Evolutionary conservation across 2,329 filamentous ascomycete genomes (phyloP), one percentile per base, ranked within the genome.

Genomic region (Paracamarosporium sp.): DNA sequence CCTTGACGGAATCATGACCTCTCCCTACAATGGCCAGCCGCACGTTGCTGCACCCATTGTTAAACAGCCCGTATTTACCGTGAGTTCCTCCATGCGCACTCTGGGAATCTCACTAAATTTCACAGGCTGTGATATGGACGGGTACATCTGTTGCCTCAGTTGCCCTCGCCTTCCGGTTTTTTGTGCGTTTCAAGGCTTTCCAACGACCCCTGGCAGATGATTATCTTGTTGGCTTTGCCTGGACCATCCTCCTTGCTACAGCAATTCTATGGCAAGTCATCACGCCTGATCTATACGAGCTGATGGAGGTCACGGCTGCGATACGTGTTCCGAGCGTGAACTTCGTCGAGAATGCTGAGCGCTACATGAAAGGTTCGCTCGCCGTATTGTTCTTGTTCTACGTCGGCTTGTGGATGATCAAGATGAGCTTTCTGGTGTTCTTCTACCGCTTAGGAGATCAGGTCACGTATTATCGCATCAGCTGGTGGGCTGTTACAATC

Each of bases 391-490:
- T 62, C 51, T 20, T 61, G 4, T 58, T 64, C n/a, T 64, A 61
- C 27, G 55, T 52, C 3, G 50, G 56, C 1, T 27, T 66, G 8
- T 66, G 62, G 62, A 47, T 53, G 20, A 40, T 64, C 47, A 65
- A 66, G 24, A 5, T 61, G 9, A 48, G 31, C 1, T 66, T 65
- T 38, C 33, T 65, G 13, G n/a, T 67, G 4, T 63, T 63, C 41
- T 65, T 67, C 33, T 30, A 56, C 3, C 31, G 62, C 11, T 20
- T 66, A 7, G 57, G 55, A 6, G 27, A 40, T 4, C 45, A 17
- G 30, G 17, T 59, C 2, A 36, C 15, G 9, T 53, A 35, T 6
- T 24, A 59, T 5, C 20, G 46, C 5, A 20, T 25, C n/a, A 54
- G 48, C 46, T 62, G 62, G 62, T 53, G 25, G 52, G 22, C 43